These are phyloP conservation scores for Mycosphaerelloides madeirae DNA, from an alignment of 2,329 filamentous ascomycete species.

Conservation along the genomic window DNA sequence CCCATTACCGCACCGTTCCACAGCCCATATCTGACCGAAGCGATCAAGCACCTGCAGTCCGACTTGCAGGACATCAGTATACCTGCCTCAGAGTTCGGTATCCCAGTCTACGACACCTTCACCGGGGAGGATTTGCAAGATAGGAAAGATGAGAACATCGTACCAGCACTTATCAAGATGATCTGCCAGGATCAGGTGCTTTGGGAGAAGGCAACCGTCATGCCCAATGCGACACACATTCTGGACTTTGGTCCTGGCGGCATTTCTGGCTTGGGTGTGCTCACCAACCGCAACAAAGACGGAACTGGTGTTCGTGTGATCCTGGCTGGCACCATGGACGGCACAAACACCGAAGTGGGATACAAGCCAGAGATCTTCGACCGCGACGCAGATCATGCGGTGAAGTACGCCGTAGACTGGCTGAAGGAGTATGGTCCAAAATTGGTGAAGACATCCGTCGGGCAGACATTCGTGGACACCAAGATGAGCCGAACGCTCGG, in stretches of 20 bases:
- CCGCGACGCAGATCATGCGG: slow-evolving; percentile 86
- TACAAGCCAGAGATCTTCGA: slow-evolving; percentile 99
- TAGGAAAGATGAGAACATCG: slow-evolving; percentile 67
- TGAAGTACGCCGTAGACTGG: slow-evolving; percentile 95
- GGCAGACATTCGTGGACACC: slow-evolving; percentile 89
- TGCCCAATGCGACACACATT: slow-evolving; percentile 86
- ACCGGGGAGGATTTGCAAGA: slow-evolving; percentile 78
- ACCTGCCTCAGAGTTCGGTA: slow-evolving; percentile 65
- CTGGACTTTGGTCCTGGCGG: slow-evolving; percentile 96
- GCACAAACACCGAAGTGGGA: slow-evolving; percentile 82
- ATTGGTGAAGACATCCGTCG: slow-evolving; percentile 81
- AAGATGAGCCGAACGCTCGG: slow-evolving; percentile 89
- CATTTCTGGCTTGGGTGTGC: slow-evolving; percentile 88
- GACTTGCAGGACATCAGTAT: slow-evolving; percentile 82
- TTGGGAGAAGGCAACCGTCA: slow-evolving; percentile 92
- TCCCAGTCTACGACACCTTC: slow-evolving; percentile 86
- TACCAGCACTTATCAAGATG: slow-evolving; percentile 81
- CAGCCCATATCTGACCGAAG: slow-evolving; percentile 84
- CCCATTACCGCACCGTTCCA: slow-evolving; percentile 98
- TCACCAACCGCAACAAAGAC: slow-evolving; percentile 99
- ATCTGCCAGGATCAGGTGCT: slow-evolving; percentile 92
- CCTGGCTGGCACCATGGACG: slow-evolving; percentile 86
- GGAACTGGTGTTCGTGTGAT: slow-evolving; percentile 96
- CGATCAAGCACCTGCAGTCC: slow-evolving; percentile 75
- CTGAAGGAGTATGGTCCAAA: slow-evolving; percentile 95